Evolutionary conservation across 106 monocot genomes (phyloP).

Genomic region (Cymbidium sinense): DNA sequence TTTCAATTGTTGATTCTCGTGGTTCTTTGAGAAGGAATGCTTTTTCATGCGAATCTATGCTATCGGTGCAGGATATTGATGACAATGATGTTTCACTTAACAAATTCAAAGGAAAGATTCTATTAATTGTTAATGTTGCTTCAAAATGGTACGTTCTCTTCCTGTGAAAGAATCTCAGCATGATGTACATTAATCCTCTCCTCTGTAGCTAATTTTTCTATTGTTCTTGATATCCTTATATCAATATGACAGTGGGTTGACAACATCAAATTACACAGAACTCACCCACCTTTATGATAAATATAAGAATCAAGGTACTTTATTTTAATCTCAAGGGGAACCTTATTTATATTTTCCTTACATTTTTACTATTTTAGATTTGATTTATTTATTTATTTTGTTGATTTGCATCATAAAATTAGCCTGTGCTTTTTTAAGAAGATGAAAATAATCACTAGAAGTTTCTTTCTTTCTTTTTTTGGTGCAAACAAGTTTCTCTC

Average conservation of each 20-base stretch:
- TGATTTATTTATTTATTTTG: neutral
- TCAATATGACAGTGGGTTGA: slow-evolving; percentile 66
- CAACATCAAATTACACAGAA: slow-evolving; percentile 88
- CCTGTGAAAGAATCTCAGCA: neutral
- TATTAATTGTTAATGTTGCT: slow-evolving; percentile 96
- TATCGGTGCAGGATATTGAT: slow-evolving; percentile 72
- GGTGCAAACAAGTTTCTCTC: neutral
- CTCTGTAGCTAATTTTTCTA: neutral
- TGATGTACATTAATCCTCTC: neutral
- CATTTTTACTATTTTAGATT: neutral
- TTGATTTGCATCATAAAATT: neutral
- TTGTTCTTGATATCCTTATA: neutral
- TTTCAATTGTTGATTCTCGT: neutral
- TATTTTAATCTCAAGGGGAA: neutral
- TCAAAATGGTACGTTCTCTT: slow-evolving; percentile 67
- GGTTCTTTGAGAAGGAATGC: neutral
- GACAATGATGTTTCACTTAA: slow-evolving; percentile 83
- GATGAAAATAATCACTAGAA: neutral
- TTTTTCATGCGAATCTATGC: neutral
- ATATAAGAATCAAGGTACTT: slow-evolving; percentile 91
- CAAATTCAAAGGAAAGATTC: slow-evolving; percentile 90
- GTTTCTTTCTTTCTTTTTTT: neutral
- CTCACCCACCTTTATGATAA: slow-evolving; percentile 93
- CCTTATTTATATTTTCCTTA: neutral
- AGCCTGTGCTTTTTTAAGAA: neutral